Evolutionary conservation across 1,284 basidiomycete genomes (phyloP).

Genomic region (Bondarzewia mesenterica): DNA sequence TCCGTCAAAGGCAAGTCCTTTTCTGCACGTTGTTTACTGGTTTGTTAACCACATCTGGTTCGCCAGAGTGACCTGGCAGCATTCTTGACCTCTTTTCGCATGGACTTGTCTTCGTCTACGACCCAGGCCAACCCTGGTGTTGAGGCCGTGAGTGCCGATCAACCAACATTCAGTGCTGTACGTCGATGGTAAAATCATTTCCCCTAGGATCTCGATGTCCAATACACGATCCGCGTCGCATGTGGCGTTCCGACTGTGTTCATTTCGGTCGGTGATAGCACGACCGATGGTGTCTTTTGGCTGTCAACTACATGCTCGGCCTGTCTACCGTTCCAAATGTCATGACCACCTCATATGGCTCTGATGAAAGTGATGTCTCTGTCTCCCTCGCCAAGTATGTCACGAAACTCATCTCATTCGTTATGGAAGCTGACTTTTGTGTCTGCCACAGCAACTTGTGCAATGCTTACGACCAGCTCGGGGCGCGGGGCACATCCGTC

Average conservation of each 20-base stretch:
- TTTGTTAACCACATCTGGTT: not conserved
- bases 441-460: not conserved
- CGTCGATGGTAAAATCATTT: not conserved
- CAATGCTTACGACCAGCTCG: constrained; percentile 5
- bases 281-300: constrained; percentile 14
- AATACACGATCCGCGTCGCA: constrained; percentile 7
- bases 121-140: constrained; percentile 8
- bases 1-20: constrained; percentile 9
- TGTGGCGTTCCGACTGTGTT: constrained; percentile 4
- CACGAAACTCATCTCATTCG: not conserved
- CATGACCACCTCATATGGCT: constrained; percentile 18
- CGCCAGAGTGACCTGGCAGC: constrained; percentile 4
- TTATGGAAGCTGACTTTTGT: not conserved
- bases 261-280: constrained; percentile 5
- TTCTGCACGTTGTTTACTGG: not conserved
- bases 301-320: constrained; percentile 21
- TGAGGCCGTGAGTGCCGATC: constrained; percentile 31
- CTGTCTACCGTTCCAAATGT: constrained; percentile 23
- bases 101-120: constrained; percentile 20
- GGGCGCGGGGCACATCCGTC: constrained; percentile 5
- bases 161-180: constrained; percentile 35
- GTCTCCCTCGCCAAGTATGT: constrained; percentile 3
- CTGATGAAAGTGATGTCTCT: constrained; percentile 17
- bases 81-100: constrained; percentile 13
- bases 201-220: constrained; percentile 4